Percentiles rank a stretch among this genome's conserved stretches.
phyloP scores from a whole-genome alignment of 345 rosid species.

The Lepidium africanum region DNA sequence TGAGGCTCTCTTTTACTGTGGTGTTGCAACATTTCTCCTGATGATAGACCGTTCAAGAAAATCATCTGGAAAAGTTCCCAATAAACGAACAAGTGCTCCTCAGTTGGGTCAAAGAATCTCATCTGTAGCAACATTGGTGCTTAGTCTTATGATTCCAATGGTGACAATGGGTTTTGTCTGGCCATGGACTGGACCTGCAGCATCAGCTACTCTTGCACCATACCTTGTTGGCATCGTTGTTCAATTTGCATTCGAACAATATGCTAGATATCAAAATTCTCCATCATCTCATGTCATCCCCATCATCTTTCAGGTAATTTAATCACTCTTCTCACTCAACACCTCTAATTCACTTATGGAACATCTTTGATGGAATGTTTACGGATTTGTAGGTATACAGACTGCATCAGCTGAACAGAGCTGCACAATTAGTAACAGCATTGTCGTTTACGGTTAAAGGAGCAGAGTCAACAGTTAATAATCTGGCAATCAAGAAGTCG shows the following conservation, averaged over 20 bases:
- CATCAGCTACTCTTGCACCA: slow-evolving; percentile 97
- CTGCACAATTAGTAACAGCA: slow-evolving; percentile 92
- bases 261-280: slow-evolving; percentile 59
- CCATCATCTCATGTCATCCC: slow-evolving; percentile 79
- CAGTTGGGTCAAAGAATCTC: slow-evolving; percentile 72
- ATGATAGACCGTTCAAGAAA: slow-evolving; percentile 57
- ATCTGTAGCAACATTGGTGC: slow-evolving; percentile 79
- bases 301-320: slow-evolving; percentile 72
- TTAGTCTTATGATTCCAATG: slow-evolving; percentile 89
- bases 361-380: not conserved
- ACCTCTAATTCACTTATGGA: not conserved
- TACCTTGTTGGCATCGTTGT: slow-evolving; percentile 88
- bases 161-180: slow-evolving; percentile 97
- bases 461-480: slow-evolving; percentile 78
- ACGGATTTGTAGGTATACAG: slow-evolving; percentile 65
- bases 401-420: slow-evolving; percentile 94
- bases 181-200: slow-evolving; percentile 99
- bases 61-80: slow-evolving; percentile 27
- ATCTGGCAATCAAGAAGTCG: slow-evolving; percentile 82
- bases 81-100: slow-evolving; percentile 23
- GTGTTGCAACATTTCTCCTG: slow-evolving; percentile 69
- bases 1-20: slow-evolving; percentile 93
- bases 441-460: slow-evolving; percentile 82
- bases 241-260: slow-evolving; percentile 93
- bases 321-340: not conserved